Percentiles rank a stretch among this genome's conserved stretches.
Conservation (phyloP, 1,284 basidiomycete species). For the Athelia psychrophila region DNA sequence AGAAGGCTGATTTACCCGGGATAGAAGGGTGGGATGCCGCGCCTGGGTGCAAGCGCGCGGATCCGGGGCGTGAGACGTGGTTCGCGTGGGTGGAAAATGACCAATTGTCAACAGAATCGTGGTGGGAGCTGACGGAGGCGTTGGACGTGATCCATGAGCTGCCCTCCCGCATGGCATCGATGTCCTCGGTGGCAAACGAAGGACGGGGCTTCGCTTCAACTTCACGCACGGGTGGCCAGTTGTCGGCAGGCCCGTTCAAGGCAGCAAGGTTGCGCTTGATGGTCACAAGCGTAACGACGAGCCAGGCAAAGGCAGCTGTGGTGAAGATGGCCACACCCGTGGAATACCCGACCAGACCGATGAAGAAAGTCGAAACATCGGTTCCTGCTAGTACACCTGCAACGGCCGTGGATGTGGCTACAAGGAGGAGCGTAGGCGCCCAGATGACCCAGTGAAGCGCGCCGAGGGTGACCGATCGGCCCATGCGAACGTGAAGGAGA, state of each 20-base stretch:
- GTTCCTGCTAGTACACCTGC: slow-evolving; percentile 57
- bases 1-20: slow-evolving; percentile 56
- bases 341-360: slow-evolving; percentile 58
- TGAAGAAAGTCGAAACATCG: slow-evolving; percentile 50
- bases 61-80: slow-evolving; percentile 32
- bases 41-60: slow-evolving; percentile 34
- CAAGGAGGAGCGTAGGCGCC: slow-evolving; percentile 55
- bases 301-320: slow-evolving; percentile 48
- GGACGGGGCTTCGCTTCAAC: slow-evolving; percentile 50
- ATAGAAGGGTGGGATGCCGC: slow-evolving; percentile 43
- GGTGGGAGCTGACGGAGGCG: slow-evolving; percentile 46
- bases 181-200: slow-evolving; percentile 64
- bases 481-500: slow-evolving; percentile 66
- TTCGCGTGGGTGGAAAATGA: slow-evolving; percentile 66
- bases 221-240: slow-evolving; percentile 53
- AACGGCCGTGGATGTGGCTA: slow-evolving; percentile 51
- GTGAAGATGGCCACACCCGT: slow-evolving; percentile 48
- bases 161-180: slow-evolving; percentile 66
- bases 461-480: slow-evolving; percentile 65
- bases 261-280: slow-evolving; percentile 62
- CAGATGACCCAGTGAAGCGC: slow-evolving; percentile 66
- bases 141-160: slow-evolving; percentile 75
- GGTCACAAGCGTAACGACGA: slow-evolving; percentile 55
- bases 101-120: slow-evolving; percentile 60
- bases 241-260: slow-evolving; percentile 45